Percentiles rank a stretch among this genome's conserved stretches.
Conservation (phyloP, 129 eudicot species). For the Lonicera japonica region DNA sequence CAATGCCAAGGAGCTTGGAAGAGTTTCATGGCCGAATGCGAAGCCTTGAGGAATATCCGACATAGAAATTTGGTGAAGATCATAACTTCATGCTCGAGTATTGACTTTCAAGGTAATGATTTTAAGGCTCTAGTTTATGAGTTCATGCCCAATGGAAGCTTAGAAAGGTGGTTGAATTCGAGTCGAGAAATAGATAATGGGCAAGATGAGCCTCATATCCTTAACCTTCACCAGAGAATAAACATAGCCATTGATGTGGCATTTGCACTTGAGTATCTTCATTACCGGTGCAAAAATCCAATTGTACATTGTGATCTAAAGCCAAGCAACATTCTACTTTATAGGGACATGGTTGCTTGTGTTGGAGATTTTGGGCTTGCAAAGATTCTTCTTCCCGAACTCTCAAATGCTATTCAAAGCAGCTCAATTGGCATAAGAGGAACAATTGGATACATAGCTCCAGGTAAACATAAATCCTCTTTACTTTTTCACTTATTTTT, state of each 20-base stretch:
- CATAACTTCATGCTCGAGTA: not conserved
- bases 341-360: not conserved
- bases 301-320: not conserved
- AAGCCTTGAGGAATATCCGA: not conserved
- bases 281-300: not conserved
- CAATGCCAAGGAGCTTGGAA: not conserved
- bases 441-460: not conserved
- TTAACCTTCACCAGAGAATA: not conserved
- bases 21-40: constrained; percentile 2
- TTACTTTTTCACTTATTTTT: no score
- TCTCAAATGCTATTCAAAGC: not conserved
- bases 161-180: not conserved
- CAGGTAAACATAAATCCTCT: no score
- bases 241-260: not conserved
- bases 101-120: not conserved
- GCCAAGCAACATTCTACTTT: not conserved
- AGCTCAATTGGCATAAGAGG: not conserved
- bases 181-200: no score
- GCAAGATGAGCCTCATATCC: no score
- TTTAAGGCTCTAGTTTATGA: not conserved
- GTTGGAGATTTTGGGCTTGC: not conserved
- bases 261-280: not conserved
- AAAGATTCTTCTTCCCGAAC: no score
- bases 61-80: not conserved
- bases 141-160: not conserved